Percentiles rank a stretch among this genome's conserved stretches.
Evolutionary conservation across 2,329 filamentous ascomycete genomes (phyloP).

Genomic region (Aspergillus neoniger): DNA sequence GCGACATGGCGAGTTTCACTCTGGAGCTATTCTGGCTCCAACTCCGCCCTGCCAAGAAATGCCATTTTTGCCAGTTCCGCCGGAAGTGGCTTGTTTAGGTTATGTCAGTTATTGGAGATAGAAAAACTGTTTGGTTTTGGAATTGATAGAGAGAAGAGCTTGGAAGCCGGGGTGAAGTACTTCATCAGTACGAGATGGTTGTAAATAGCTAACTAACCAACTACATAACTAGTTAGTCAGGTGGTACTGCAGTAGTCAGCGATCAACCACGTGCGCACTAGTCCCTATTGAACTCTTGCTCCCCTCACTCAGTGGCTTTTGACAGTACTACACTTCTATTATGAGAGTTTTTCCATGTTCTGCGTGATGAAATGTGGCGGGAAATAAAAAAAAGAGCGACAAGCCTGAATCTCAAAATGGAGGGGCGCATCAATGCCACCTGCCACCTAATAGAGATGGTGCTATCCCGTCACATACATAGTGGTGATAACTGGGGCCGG

Average conservation of each 20-base stretch:
- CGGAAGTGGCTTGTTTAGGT: neutral
- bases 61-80: conserved; percentile 12
- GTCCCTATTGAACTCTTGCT: neutral
- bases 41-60: conserved; percentile 23
- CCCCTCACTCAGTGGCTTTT: too few species aligned
- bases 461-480: neutral
- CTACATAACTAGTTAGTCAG: too few species aligned
- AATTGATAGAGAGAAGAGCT: too few species aligned
- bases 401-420: neutral
- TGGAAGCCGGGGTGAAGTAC: too few species aligned
- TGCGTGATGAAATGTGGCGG: neutral
- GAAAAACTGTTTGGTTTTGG: too few species aligned
- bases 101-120: neutral
- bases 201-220: too few species aligned
- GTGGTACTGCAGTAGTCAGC: neutral
- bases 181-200: too few species aligned
- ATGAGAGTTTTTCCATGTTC: neutral
- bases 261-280: neutral
- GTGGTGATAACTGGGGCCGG: neutral
- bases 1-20: conserved; percentile 34
- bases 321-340: too few species aligned
- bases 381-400: neutral
- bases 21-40: conserved; percentile 14
- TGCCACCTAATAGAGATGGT: neutral
- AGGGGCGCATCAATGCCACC: neutral